phyloP scores from a whole-genome alignment of 306 rosid genomes.

The Lathyrus sativus region DNA sequence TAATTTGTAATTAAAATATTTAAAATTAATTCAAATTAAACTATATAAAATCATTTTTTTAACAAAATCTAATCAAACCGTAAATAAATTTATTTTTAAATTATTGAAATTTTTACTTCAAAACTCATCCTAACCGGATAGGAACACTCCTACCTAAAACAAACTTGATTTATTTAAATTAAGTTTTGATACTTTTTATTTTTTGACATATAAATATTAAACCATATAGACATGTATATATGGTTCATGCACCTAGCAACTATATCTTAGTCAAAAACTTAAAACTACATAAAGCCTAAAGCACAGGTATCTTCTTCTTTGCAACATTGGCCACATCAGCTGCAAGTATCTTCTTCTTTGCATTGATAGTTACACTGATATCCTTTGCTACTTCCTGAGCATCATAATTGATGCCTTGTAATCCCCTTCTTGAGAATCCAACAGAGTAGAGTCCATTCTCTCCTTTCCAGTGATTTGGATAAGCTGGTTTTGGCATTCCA shows the following conservation, averaged over 20 bases:
- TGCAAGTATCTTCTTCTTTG: neutral
- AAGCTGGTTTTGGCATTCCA: constrained; percentile 58
- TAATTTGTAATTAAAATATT: too few relatives aligned
- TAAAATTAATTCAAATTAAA: too few relatives aligned
- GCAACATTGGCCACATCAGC: neutral
- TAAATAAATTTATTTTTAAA: too few relatives aligned
- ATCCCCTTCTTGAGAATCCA: constrained; percentile 57
- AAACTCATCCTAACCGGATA: too few relatives aligned
- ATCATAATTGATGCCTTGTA: constrained; percentile 54
- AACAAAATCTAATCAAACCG: too few relatives aligned
- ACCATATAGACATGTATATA: neutral
- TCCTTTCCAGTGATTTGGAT: constrained; percentile 68
- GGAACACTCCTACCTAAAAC: too few relatives aligned
- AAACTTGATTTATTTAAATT: too few relatives aligned
- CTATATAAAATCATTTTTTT: too few relatives aligned
- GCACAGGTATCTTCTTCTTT: constrained; percentile 56
- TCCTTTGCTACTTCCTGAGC: constrained; percentile 51
- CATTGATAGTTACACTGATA: constrained; percentile 11
- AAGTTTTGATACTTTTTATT: neutral
- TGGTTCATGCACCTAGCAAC: neutral
- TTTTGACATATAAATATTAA: neutral
- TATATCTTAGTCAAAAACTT: neutral
- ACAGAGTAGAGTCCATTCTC: constrained; percentile 49
- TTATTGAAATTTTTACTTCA: too few relatives aligned
- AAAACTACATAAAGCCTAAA: constrained; percentile 48